Conservation (phyloP, 2,329 filamentous ascomycete genomes). For the Fusarium incarnatum region DNA sequence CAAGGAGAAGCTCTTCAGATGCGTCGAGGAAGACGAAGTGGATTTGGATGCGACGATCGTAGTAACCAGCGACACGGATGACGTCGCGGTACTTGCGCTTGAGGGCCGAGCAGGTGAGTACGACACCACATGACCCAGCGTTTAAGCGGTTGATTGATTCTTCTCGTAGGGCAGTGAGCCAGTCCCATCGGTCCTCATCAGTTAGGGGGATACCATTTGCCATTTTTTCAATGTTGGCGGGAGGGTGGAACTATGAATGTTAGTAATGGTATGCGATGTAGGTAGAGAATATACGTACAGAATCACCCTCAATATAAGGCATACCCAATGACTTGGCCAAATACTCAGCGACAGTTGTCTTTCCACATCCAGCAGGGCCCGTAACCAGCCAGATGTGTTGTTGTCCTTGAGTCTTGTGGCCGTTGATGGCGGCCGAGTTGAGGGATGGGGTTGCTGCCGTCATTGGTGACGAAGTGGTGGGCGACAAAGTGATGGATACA, state of each 20-base stretch:
- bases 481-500: slow-evolving; percentile 42
- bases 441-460: slow-evolving; percentile 41
- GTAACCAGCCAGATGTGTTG: slow-evolving; percentile 86
- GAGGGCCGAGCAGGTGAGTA: slow-evolving; percentile 94
- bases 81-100: slow-evolving; percentile 98
- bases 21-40: slow-evolving; percentile 95
- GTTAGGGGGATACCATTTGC: slow-evolving; percentile 82
- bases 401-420: slow-evolving; percentile 49
- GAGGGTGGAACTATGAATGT: slow-evolving; percentile 73
- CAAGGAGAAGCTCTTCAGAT: slow-evolving; percentile 77
- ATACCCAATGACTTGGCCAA: slow-evolving; percentile 71
- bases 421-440: slow-evolving; percentile 48
- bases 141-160: slow-evolving; percentile 69
- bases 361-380: slow-evolving; percentile 82
- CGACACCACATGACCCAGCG: slow-evolving; percentile 76
- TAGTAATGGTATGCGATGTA: slow-evolving; percentile 33
- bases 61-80: slow-evolving; percentile 83
- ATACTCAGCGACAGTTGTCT: slow-evolving; percentile 78
- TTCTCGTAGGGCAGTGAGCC: slow-evolving; percentile 83
- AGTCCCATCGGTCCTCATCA: slow-evolving; percentile 97
- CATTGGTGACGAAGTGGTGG: slow-evolving; percentile 41
- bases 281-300: slow-evolving; percentile 62
- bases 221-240: slow-evolving; percentile 93
- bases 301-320: slow-evolving; percentile 82
- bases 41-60: slow-evolving; percentile 76